phyloP scores from a whole-genome alignment of 352 stramenopile species.

The Albugo laibachii region DNA sequence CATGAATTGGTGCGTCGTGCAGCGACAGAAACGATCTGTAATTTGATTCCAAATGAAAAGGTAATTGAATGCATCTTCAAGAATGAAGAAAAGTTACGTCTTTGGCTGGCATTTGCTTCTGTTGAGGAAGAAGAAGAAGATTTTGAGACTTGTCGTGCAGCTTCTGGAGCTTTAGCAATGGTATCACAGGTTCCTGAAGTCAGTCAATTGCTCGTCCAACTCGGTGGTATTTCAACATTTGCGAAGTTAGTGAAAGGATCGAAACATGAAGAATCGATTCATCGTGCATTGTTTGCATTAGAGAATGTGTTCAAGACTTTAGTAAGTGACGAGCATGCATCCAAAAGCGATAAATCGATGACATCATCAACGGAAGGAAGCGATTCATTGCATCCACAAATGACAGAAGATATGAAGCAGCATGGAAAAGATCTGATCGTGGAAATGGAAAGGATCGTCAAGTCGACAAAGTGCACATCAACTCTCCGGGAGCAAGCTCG shows the following conservation, averaged over 20 bases:
- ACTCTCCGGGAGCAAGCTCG: no score
- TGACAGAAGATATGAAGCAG: no score
- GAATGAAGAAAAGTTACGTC: constrained; percentile 81
- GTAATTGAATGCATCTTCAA: constrained; percentile 87
- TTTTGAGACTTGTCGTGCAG: constrained; percentile 82
- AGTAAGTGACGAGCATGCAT: background rate
- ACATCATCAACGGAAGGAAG: no score
- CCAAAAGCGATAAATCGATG: no score
- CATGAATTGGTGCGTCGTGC: constrained; percentile 92
- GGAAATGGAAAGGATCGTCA: no score
- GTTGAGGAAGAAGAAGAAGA: constrained; percentile 83
- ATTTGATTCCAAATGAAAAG: constrained; percentile 86
- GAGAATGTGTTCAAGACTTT: constrained; percentile 52
- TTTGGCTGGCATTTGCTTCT: constrained; percentile 88
- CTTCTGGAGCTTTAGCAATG: constrained; percentile 87
- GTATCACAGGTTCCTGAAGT: constrained; percentile 62
- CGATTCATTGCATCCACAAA: no score
- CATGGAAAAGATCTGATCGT: no score
- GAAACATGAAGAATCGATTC: constrained; percentile 39
- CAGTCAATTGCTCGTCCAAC: constrained; percentile 45
- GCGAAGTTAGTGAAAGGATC: constrained; percentile 23
- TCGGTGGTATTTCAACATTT: constrained; percentile 41
- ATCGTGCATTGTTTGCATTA: constrained; percentile 50
- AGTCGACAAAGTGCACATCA: no score
- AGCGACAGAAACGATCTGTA: constrained; percentile 91